Percentiles rank a stretch among this genome's conserved stretches.
These are phyloP conservation scores for Cymbidium sinense DNA, from an alignment of 106 monocot species.

Conservation along the genomic window DNA sequence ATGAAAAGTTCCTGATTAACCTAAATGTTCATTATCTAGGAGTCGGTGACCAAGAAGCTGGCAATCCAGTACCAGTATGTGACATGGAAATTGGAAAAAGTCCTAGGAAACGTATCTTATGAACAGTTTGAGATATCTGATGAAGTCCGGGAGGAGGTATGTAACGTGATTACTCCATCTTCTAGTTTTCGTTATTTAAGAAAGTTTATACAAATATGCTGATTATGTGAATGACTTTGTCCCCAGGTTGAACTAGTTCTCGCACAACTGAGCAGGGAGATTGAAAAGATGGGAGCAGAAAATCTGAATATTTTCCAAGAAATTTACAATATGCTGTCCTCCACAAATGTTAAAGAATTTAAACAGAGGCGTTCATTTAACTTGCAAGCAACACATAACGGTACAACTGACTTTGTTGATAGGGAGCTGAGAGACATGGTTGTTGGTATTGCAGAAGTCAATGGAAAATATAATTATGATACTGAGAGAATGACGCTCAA, in stretches of 20 bases:
- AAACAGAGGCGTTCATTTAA: slow-evolving; percentile 9
- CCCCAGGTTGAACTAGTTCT: slow-evolving; percentile 55
- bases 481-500: slow-evolving; percentile 17
- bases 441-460: slow-evolving; percentile 31
- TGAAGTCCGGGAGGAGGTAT: slow-evolving; percentile 92
- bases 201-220: background rate
- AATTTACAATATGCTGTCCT: slow-evolving; percentile 36
- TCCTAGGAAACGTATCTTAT: slow-evolving; percentile 49
- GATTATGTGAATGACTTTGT: background rate
- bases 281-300: slow-evolving; percentile 35
- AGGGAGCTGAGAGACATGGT: slow-evolving; percentile 27
- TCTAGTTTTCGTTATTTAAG: background rate
- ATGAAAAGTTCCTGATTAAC: slow-evolving; percentile 1
- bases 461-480: slow-evolving; percentile 30
- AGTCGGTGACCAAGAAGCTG: slow-evolving; percentile 24
- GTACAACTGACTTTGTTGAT: slow-evolving; percentile 11
- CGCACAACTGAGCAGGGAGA: slow-evolving; percentile 50
- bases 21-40: slow-evolving; percentile 30
- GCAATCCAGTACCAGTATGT: slow-evolving; percentile 62
- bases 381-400: background rate
- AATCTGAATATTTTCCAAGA: slow-evolving; percentile 50
- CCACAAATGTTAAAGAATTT: slow-evolving; percentile 13
- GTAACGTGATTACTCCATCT: background rate
- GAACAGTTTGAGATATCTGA: slow-evolving; percentile 71
- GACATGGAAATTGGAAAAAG: slow-evolving; percentile 80